These are phyloP conservation scores for Ophiostoma ulmi DNA, from an alignment of 2,329 filamentous ascomycete species.

Conservation along the genomic window DNA sequence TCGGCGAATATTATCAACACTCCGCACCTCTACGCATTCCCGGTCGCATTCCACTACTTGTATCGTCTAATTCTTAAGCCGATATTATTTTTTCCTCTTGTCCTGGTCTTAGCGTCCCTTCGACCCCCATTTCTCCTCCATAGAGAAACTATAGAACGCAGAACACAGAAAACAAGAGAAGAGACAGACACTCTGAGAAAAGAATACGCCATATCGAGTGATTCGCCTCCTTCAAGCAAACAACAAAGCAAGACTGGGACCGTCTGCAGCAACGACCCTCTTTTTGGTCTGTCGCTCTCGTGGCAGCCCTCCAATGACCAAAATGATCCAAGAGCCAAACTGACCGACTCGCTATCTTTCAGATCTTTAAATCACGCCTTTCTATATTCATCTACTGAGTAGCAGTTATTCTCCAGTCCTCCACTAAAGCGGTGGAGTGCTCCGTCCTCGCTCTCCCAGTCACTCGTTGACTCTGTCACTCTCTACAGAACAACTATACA, in stretches of 20 bases:
- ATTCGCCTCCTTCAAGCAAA: constrained; percentile 8
- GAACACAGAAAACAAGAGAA: background rate
- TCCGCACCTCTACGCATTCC: background rate
- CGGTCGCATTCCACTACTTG: background rate
- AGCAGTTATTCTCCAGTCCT: background rate
- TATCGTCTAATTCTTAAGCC: background rate
- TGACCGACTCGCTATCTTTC: background rate
- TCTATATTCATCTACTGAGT: background rate
- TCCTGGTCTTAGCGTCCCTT: background rate
- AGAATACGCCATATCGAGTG: background rate
- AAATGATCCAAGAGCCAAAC: background rate
- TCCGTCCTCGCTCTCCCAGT: constrained; percentile 18
- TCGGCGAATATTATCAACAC: background rate
- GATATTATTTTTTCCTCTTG: background rate
- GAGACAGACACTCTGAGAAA: background rate
- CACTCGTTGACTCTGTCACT: constrained; percentile 5
- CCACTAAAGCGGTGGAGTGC: background rate
- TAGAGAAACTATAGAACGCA: background rate
- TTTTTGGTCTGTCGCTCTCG: background rate
- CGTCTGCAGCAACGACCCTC: background rate
- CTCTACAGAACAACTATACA: background rate
- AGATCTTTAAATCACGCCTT: constrained; percentile 1
- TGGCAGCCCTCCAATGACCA: background rate
- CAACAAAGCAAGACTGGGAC: constrained; percentile 12
- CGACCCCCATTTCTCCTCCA: background rate